These are phyloP conservation scores for Eustoma russellianum DNA, from an alignment of 257 asterid species.

Conservation along the genomic window DNA sequence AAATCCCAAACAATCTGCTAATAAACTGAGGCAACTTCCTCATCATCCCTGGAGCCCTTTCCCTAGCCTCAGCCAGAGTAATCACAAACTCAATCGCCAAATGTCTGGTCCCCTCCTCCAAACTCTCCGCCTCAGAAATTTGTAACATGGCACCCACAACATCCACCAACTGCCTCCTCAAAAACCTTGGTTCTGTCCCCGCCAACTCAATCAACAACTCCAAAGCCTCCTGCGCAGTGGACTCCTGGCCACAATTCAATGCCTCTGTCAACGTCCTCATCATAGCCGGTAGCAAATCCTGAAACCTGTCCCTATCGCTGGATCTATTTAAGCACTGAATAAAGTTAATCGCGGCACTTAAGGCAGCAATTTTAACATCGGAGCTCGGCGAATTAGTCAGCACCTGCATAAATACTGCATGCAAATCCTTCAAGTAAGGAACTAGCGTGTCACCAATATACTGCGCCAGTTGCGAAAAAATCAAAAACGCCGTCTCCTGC, in stretches of 20 bases:
- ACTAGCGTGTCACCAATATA: constrained; percentile 55
- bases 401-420: constrained; percentile 54
- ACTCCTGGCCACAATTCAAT: constrained; percentile 68
- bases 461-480: constrained; percentile 72
- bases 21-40: constrained; percentile 88
- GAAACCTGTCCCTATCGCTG: constrained; percentile 73
- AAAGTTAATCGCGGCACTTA: constrained; percentile 80
- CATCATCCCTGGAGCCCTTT: constrained; percentile 98
- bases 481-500: constrained; percentile 69
- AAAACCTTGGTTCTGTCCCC: constrained; percentile 77
- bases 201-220: constrained; percentile 87
- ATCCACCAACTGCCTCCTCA: constrained; percentile 80
- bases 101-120: constrained; percentile 91
- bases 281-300: constrained; percentile 85
- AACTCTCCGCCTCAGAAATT: constrained; percentile 73
- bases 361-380: constrained; percentile 76
- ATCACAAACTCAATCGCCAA: constrained; percentile 84
- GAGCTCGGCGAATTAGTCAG: constrained; percentile 39
- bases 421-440: constrained; percentile 67
- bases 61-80: constrained; percentile 85
- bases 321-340: constrained; percentile 65
- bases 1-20: constrained; percentile 55
- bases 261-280: constrained; percentile 88
- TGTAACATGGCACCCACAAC: constrained; percentile 90
- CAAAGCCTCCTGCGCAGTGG: constrained; percentile 86